Percentiles rank a stretch among this genome's conserved stretches.
Evolutionary conservation across 2,329 filamentous ascomycete species (phyloP).

Genomic region (Aspergillus persii): DNA sequence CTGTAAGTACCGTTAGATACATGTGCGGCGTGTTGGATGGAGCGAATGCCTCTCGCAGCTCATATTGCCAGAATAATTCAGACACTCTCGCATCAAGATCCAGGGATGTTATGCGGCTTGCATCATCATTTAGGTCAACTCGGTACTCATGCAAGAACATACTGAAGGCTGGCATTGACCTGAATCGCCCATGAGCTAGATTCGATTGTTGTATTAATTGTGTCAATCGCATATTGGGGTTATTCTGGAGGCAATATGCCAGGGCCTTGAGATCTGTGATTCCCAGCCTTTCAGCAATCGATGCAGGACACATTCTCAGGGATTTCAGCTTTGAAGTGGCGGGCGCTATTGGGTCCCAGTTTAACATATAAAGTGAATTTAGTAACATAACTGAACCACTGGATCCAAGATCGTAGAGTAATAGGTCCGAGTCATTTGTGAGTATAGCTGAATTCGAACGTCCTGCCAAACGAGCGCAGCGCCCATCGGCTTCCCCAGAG

Average conservation of each 20-base stretch:
- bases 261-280: conserved; percentile 34
- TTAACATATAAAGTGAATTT: conserved; percentile 55
- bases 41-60: conserved; percentile 19
- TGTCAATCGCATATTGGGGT: conserved; percentile 27
- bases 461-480: conserved; percentile 68
- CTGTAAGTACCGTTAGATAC: conserved; percentile 65
- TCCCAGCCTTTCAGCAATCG: conserved; percentile 34
- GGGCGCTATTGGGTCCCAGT: conserved; percentile 12
- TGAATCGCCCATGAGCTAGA: conserved; percentile 12
- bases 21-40: conserved; percentile 41
- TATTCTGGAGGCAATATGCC: conserved; percentile 40
- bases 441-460: conserved; percentile 59
- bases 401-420: conserved; percentile 67
- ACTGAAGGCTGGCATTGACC: conserved; percentile 22
- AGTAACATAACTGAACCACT: conserved; percentile 67
- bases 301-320: conserved; percentile 37
- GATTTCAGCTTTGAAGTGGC: conserved; percentile 26
- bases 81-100: conserved; percentile 51
- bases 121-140: conserved; percentile 11
- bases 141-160: conserved; percentile 39
- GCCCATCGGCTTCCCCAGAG: conserved; percentile 80
- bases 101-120: conserved; percentile 8
- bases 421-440: conserved; percentile 83
- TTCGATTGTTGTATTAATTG: conserved; percentile 35
- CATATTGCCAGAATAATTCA: conserved; percentile 50